Conservation (phyloP, 306 rosid species). For the Adenanthera pavonina region DNA sequence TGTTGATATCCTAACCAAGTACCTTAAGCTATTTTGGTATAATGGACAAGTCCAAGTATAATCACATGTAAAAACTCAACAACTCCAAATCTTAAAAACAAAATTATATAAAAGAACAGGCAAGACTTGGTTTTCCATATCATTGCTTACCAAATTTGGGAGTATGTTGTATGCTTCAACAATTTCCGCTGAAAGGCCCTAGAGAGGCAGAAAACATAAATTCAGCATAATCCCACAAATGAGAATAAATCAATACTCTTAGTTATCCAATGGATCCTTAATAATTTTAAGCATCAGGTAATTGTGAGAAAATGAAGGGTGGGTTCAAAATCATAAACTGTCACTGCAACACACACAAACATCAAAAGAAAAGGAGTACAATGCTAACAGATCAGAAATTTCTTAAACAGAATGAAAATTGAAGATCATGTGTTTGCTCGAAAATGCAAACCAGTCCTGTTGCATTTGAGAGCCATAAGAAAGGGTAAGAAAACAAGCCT, state of each 20-base stretch:
- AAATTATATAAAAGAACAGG: conserved; percentile 1
- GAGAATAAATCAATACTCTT: background rate
- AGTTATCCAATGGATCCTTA: background rate
- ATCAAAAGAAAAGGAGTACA: background rate
- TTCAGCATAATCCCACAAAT: conserved; percentile 17
- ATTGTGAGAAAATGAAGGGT: background rate
- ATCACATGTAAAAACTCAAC: too few relatives aligned
- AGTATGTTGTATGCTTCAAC: conserved; percentile 85
- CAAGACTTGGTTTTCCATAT: conserved; percentile 31
- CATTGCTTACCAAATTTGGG: conserved; percentile 72
- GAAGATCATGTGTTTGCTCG: background rate
- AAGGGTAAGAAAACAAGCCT: background rate
- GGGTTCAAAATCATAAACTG: background rate
- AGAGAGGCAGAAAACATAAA: conserved; percentile 5
- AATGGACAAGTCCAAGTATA: too few relatives aligned
- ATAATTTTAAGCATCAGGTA: conserved; percentile 1
- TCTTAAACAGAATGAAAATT: background rate
- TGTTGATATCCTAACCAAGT: too few relatives aligned
- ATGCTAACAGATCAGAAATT: background rate
- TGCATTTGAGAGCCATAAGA: background rate
- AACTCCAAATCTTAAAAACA: background rate
- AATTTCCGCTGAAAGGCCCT: conserved; percentile 69
- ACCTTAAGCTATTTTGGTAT: too few relatives aligned
- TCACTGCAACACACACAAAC: background rate
- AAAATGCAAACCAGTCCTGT: background rate